phyloP scores from a whole-genome alignment of 805 yeast genomes.

The Candida takata region DNA sequence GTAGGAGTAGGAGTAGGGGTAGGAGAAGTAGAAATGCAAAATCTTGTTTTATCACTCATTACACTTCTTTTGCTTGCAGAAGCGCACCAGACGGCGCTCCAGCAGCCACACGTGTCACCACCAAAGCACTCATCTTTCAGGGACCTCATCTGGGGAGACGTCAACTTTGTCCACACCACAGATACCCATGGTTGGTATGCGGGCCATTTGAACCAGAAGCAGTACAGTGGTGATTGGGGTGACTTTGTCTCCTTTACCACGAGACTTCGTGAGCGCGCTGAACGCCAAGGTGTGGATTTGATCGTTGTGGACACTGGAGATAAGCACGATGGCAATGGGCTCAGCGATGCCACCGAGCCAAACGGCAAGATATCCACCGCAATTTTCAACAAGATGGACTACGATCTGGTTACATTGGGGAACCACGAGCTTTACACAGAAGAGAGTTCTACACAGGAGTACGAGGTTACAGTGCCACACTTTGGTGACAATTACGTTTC shows the following conservation, averaged over 20 bases:
- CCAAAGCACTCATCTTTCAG: slow-evolving; percentile 36
- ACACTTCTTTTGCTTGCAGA: not conserved
- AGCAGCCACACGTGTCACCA: slow-evolving; percentile 23
- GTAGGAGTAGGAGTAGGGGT: no score
- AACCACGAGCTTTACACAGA: slow-evolving; percentile 82
- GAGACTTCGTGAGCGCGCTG: slow-evolving; percentile 42
- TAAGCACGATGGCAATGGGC: slow-evolving; percentile 90
- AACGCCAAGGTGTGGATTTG: slow-evolving; percentile 47
- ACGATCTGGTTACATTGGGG: slow-evolving; percentile 79
- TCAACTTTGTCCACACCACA: slow-evolving; percentile 89
- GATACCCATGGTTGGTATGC: slow-evolving; percentile 97
- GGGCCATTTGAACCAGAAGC: slow-evolving; percentile 76
- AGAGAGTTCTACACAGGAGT: slow-evolving; percentile 61
- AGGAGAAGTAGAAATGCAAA: no score
- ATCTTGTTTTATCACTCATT: not conserved
- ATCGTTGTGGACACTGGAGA: slow-evolving; percentile 85
- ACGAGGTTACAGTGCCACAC: slow-evolving; percentile 46
- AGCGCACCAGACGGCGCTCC: slow-evolving; percentile 7
- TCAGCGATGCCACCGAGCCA: slow-evolving; percentile 70
- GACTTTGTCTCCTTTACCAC: slow-evolving; percentile 67
- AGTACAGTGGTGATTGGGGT: slow-evolving; percentile 87
- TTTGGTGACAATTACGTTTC: slow-evolving; percentile 62
- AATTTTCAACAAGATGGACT: slow-evolving; percentile 57
- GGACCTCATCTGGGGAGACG: slow-evolving; percentile 56
- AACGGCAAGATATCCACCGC: slow-evolving; percentile 60